Base-by-base conservation (phyloP, 164 flowering plant genomes). In the Stephania yunnanensis region DNA sequence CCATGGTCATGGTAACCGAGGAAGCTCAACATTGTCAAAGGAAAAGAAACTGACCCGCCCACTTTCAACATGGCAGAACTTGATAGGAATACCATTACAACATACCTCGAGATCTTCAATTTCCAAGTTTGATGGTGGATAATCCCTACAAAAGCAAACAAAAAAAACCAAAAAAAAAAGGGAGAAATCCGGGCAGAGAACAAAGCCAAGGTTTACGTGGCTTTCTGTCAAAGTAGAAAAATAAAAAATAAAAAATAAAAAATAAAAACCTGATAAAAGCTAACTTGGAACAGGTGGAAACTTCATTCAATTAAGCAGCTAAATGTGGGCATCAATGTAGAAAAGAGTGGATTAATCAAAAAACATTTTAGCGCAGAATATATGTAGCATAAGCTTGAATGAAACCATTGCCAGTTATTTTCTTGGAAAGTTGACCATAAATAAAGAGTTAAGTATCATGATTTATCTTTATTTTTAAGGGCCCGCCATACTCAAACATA, bases 31-130 rank as follows among this genome's bases (percentile, higher is more conserved):
- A 68, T 46, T 80, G 42, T 82, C 75, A 66, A 84, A 87, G 66
- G 94, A 86, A 73, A 91, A 86, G 84, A 88, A 88, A 83, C 89
- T 88, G 71, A 91, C 92, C 31, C 86, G 88, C 2, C 94, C 95
- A 76, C 86, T 85, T 67, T 90, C 94, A 15, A 90, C 88, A 71
- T 79, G 30, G 78, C 87, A 87, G 58, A 89, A 78, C 76, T 84
- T 91, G 71, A 92, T 42, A 67, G 90, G 25, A 25, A 25, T 25
- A 25, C 25, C 25, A 25, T 25, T 25, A 25, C 25, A 25, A 25
- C 25, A 25, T 25, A 25, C 25, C 25, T 25, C 25, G 25, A 25
- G 25, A 25, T 25, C 25, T 25, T 25, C 25, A 25, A 25, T 25
- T 0, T 25, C 25, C 25, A 25, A 25, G 25, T 25, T 25, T 25